Conservation (phyloP, 2,329 filamentous ascomycete genomes). For the Cadophora sp. region DNA sequence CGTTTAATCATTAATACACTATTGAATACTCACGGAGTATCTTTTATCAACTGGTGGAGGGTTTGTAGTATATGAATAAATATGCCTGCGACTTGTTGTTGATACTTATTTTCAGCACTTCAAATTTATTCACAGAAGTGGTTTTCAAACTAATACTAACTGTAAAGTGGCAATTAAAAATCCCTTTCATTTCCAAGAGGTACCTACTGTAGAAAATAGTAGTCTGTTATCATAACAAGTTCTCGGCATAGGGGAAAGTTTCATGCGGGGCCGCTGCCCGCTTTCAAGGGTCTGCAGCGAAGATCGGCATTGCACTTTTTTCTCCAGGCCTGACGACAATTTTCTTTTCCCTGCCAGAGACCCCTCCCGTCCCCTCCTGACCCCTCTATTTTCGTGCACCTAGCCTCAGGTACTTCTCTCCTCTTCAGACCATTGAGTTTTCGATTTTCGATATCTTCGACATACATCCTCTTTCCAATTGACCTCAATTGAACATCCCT, state of each 20-base stretch:
- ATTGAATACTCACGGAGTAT: too few species aligned
- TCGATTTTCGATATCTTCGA: neutral
- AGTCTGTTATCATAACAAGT: neutral
- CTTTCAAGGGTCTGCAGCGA: slow-evolving; percentile 13
- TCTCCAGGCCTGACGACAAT: neutral
- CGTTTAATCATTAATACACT: neutral
- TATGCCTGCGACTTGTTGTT: too few species aligned
- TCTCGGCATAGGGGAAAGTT: neutral
- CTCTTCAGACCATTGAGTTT: neutral
- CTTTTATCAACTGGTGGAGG: too few species aligned
- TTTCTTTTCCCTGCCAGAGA: slow-evolving; percentile 10
- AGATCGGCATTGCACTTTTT: slow-evolving; percentile 10
- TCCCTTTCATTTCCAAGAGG: too few species aligned
- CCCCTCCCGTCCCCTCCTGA: neutral
- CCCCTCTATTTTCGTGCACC: slow-evolving; percentile 9
- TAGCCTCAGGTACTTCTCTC: neutral
- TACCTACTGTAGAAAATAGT: too few species aligned
- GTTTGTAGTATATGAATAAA: too few species aligned
- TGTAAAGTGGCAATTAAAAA: too few species aligned
- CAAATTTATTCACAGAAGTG: too few species aligned
- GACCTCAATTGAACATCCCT: neutral
- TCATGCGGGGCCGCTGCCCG: neutral
- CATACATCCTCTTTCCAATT: neutral
- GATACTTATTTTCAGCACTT: too few species aligned
- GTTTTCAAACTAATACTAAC: too few species aligned